A percentile compares a stretch with the other conserved stretches of the same genome.
These are phyloP conservation scores for Rhododendron williamsianum DNA, from an alignment of 148 eudicot species.

Conservation along the genomic window DNA sequence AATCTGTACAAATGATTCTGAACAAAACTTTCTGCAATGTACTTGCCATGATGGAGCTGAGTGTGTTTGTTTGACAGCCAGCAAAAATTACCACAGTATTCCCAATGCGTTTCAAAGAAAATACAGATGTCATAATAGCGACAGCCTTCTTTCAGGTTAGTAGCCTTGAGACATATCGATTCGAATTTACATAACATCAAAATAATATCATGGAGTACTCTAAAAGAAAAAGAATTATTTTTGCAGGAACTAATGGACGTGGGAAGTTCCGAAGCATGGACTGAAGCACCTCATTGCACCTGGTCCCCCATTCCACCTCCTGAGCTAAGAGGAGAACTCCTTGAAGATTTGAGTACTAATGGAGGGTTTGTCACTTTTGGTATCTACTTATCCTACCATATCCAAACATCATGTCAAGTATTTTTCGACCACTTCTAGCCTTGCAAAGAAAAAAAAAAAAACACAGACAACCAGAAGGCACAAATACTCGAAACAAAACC, in stretches of 20 bases:
- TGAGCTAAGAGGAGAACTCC: constrained; percentile 69
- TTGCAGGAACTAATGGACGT: constrained; percentile 74
- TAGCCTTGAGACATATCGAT: neutral
- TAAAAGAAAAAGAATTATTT: constrained; percentile 1
- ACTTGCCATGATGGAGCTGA: neutral
- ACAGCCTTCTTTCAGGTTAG: constrained; percentile 90
- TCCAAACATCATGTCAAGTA: neutral
- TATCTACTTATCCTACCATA: constrained; percentile 19
- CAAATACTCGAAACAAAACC: neutral
- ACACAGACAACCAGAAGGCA: neutral
- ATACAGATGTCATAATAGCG: constrained; percentile 73
- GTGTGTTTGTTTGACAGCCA: constrained; percentile 44
- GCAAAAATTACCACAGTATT: constrained; percentile 58
- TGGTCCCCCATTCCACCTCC: constrained; percentile 96
- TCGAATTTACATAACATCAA: neutral
- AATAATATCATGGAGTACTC: neutral
- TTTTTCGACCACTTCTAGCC: neutral
- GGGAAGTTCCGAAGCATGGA: constrained; percentile 47
- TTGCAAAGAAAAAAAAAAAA: neutral
- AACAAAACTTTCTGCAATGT: neutral
- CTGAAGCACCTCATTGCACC: constrained; percentile 76
- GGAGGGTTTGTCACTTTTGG: constrained; percentile 93
- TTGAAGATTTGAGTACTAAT: constrained; percentile 78
- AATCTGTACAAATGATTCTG: neutral
- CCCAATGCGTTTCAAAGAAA: constrained; percentile 88